Conservation (phyloP, 805 yeast genomes). For the Yarrowia sp. region DNA sequence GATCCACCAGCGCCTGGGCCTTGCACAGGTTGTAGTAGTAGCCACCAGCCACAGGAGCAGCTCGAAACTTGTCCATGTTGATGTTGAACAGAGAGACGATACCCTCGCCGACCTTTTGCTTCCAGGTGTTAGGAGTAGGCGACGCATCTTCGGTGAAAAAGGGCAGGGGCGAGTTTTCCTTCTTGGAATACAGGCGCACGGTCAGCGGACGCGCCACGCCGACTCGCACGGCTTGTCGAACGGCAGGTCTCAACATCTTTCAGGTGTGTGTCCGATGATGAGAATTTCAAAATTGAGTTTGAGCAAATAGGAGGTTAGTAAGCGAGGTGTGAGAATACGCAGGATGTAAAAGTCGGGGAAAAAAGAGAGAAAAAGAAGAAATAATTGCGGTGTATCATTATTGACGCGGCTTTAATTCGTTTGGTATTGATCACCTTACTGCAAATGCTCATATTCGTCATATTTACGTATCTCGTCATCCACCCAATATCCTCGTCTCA, state of each 20-base stretch:
- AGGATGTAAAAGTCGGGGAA: no score
- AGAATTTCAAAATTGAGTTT: slow-evolving; percentile 28
- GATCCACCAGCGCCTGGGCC: slow-evolving; percentile 55
- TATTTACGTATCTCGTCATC: no score
- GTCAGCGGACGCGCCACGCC: slow-evolving; percentile 9
- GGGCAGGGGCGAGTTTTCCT: slow-evolving; percentile 18
- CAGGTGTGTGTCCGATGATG: slow-evolving; percentile 19
- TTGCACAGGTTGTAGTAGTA: slow-evolving; percentile 86
- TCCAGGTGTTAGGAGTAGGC: slow-evolving; percentile 44
- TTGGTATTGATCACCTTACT: no score
- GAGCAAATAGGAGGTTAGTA: no score
- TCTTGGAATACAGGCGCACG: slow-evolving; percentile 13
- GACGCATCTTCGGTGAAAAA: slow-evolving; percentile 28
- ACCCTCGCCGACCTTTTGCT: slow-evolving; percentile 48
- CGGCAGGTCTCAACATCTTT: slow-evolving; percentile 30
- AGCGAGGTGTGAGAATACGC: no score
- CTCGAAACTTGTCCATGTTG: slow-evolving; percentile 90
- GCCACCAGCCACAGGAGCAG: slow-evolving; percentile 95
- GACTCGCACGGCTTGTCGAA: slow-evolving; percentile 27
- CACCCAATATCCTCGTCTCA: no score
- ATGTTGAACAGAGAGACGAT: slow-evolving; percentile 60
- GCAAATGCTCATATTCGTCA: no score
- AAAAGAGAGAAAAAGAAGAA: no score
- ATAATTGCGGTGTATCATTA: no score
- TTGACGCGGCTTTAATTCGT: no score